phyloP scores from a whole-genome alignment of 768 basidiomycete species.

The Lactifluus piperatus region DNA sequence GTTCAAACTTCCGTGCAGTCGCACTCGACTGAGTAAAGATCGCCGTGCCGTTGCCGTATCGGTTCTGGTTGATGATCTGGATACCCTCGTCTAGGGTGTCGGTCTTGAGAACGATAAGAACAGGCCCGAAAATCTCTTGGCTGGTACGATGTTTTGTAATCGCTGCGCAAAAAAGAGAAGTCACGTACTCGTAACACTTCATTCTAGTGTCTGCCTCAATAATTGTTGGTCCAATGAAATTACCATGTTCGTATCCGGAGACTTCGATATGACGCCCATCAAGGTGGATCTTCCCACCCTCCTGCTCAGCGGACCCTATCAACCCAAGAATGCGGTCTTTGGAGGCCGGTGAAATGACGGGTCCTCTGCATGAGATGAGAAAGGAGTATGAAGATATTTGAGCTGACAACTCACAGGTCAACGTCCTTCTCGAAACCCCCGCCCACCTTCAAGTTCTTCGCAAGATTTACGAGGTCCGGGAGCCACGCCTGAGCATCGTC shows the following conservation, averaged over 20 bases:
- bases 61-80: conserved; percentile 80
- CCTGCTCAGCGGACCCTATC: conserved; percentile 61
- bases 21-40: conserved; percentile 97
- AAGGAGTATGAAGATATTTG: not conserved
- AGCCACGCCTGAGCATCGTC: conserved; percentile 76
- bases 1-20: conserved; percentile 89
- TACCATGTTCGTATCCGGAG: conserved; percentile 73
- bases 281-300: conserved; percentile 81
- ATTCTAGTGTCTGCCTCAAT: conserved; percentile 76
- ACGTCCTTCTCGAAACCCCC: conserved; percentile 85
- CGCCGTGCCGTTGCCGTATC: conserved; percentile 89
- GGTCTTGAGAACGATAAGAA: conserved; percentile 64
- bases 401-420: conserved; percentile 56
- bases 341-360: conserved; percentile 74
- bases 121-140: conserved; percentile 95
- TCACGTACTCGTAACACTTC: conserved; percentile 73
- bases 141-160: conserved; percentile 32
- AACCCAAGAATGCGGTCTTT: conserved; percentile 68
- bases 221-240: conserved; percentile 91
- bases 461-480: conserved; percentile 76
- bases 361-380: conserved; percentile 40
- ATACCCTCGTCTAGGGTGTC: conserved; percentile 87
- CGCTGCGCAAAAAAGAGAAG: not conserved
- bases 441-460: conserved; percentile 68
- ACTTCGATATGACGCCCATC: conserved; percentile 74